Conservation (phyloP, 2,329 filamentous ascomycete genomes). For the Colletotrichum sp. region DNA sequence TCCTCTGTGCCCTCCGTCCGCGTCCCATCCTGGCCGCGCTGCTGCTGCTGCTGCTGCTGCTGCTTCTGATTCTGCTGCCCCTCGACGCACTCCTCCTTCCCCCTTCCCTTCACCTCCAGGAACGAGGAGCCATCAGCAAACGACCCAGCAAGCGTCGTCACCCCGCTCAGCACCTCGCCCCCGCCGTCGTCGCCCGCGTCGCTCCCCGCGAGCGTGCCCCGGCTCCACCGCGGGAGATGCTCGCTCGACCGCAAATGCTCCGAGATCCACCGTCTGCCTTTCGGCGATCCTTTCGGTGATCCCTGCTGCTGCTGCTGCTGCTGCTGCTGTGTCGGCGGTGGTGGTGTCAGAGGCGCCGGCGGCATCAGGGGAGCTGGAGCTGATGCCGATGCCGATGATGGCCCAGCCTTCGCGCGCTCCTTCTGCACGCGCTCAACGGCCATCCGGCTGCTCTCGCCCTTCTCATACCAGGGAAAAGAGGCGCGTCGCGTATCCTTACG, state of each 20-base stretch:
- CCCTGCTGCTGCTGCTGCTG: neutral
- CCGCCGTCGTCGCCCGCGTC: neutral
- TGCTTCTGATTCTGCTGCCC: neutral
- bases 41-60: no score
- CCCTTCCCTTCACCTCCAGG: neutral
- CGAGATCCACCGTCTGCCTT: neutral
- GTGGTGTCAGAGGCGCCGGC: neutral
- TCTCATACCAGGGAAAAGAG: neutral
- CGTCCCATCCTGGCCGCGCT: neutral
- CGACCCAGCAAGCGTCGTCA: neutral
- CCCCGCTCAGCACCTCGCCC: neutral
- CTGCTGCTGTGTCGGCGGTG: neutral
- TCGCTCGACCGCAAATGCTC: neutral
- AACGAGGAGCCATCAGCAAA: neutral
- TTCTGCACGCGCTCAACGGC: neutral
- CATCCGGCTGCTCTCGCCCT: neutral
- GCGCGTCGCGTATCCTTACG: fast-evolving
- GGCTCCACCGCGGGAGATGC: no score
- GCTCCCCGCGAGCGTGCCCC: neutral
- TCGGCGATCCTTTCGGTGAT: neutral
- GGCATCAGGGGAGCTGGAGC: no score
- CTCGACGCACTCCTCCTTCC: neutral
- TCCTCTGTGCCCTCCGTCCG: neutral
- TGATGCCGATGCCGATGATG: neutral
- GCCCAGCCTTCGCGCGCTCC: neutral